A percentile compares a stretch with the other conserved stretches of the same genome.
Conservation (phyloP, 2,329 filamentous ascomycete genomes). For the Alternaria hordeiaustralica region DNA sequence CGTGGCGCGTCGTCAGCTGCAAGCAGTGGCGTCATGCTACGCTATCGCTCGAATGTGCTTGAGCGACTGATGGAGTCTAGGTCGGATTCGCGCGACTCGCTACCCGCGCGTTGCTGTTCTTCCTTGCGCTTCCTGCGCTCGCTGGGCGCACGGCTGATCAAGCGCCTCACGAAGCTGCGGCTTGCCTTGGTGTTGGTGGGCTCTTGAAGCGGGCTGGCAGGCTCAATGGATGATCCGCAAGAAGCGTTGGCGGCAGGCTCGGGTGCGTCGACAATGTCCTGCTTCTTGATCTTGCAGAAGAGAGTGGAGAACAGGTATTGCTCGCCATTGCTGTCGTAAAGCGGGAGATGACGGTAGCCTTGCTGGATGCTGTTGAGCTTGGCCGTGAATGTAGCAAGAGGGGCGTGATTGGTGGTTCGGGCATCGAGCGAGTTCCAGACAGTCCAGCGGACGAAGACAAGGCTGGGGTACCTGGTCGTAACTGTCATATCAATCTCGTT, state of each 20-base stretch:
- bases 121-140: constrained; percentile 49
- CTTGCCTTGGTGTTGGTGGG: constrained; percentile 40
- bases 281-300: constrained; percentile 83
- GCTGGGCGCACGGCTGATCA: constrained; percentile 54
- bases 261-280: constrained; percentile 55
- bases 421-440: constrained; percentile 87
- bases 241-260: constrained; percentile 30
- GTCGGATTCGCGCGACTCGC: constrained; percentile 44
- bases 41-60: constrained; percentile 45
- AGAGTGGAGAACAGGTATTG: constrained; percentile 94
- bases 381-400: constrained; percentile 88
- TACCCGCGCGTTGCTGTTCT: constrained; percentile 31
- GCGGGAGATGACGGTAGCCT: constrained; percentile 89
- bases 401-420: constrained; percentile 67
- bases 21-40: constrained; percentile 21
- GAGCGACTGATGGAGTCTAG: constrained; percentile 43
- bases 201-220: constrained; percentile 38
- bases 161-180: constrained; percentile 48
- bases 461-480: constrained; percentile 90
- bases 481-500: constrained; percentile 79
- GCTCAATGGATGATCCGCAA: constrained; percentile 36
- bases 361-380: constrained; percentile 89
- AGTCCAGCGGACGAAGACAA: constrained; percentile 92
- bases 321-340: constrained; percentile 87
- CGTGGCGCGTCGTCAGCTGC: constrained; percentile 30